Percentiles rank a stretch among this genome's conserved stretches.
phyloP scores from a whole-genome alignment of 495 filamentous ascomycete species.

The Aspergillus affinis region DNA sequence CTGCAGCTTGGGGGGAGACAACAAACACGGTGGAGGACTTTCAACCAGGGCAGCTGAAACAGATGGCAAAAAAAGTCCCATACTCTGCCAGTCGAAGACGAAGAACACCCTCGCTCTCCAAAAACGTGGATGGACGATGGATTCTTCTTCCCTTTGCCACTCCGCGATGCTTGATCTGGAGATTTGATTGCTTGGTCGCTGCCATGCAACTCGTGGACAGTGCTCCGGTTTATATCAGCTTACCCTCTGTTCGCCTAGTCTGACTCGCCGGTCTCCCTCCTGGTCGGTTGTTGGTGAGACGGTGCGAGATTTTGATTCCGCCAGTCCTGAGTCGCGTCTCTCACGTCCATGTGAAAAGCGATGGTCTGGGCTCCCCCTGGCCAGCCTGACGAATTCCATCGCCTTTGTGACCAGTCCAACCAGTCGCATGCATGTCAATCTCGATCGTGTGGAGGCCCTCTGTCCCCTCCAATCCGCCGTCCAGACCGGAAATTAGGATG shows the following conservation, averaged over 20 bases:
- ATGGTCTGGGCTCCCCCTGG: too few relatives aligned
- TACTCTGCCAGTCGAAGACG: background rate
- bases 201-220: background rate
- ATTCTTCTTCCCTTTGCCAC: background rate
- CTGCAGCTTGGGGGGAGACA: conserved; percentile 15
- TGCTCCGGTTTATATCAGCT: background rate
- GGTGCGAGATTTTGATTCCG: too few relatives aligned
- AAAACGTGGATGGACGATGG: background rate
- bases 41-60: conserved; percentile 19
- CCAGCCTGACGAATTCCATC: background rate
- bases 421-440: too few relatives aligned
- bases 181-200: too few relatives aligned
- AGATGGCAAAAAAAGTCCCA: conserved; percentile 2
- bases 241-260: background rate
- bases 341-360: too few relatives aligned
- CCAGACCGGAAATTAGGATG: background rate
- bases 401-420: background rate
- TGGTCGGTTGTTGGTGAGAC: background rate
- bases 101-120: background rate
- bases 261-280: background rate
- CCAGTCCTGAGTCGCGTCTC: too few relatives aligned
- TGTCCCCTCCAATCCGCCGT: background rate
- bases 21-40: conserved; percentile 21
- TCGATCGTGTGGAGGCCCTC: background rate
- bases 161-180: too few relatives aligned